These are phyloP conservation scores for Excoecaria cochinchinensis DNA, from an alignment of 345 rosid genomes.

Conservation along the genomic window DNA sequence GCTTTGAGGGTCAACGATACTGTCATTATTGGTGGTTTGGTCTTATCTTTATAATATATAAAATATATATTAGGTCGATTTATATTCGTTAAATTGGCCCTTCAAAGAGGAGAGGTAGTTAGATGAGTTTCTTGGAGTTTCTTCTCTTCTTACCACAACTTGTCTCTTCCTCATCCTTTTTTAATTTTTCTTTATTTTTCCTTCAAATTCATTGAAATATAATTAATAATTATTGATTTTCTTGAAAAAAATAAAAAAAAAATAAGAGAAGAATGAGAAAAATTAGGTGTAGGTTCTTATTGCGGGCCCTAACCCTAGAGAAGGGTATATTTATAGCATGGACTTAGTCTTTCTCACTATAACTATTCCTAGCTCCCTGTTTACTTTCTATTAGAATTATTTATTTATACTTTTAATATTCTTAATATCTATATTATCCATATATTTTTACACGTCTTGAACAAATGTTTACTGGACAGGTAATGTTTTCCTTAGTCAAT, in stretches of 20 bases:
- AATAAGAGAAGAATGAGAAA: slow-evolving; percentile 10
- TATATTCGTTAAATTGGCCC: too few relatives aligned
- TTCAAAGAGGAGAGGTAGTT: too few relatives aligned
- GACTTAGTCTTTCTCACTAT: background rate
- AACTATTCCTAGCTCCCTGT: background rate
- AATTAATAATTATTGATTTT: slow-evolving; percentile 17
- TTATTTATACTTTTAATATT: background rate
- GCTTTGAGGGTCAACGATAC: too few relatives aligned
- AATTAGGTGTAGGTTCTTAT: slow-evolving; percentile 7
- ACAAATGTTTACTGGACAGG: too few relatives aligned
- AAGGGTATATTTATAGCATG: slow-evolving; percentile 38
- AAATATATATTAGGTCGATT: too few relatives aligned
- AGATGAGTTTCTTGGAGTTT: slow-evolving; percentile 42
- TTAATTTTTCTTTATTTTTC: background rate
- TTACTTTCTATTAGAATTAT: background rate
- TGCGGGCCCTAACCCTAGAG: slow-evolving; percentile 56
- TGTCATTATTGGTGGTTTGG: too few relatives aligned
- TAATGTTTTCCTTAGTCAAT: background rate
- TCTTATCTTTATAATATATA: too few relatives aligned
- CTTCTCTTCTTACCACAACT: slow-evolving; percentile 61
- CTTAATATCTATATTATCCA: too few relatives aligned
- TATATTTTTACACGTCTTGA: too few relatives aligned
- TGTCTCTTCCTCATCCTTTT: slow-evolving; percentile 64
- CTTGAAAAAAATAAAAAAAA: too few relatives aligned
- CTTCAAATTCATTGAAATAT: slow-evolving; percentile 2